Conservation (phyloP, 148 eudicot species). For the Nepenthes gracilis region DNA sequence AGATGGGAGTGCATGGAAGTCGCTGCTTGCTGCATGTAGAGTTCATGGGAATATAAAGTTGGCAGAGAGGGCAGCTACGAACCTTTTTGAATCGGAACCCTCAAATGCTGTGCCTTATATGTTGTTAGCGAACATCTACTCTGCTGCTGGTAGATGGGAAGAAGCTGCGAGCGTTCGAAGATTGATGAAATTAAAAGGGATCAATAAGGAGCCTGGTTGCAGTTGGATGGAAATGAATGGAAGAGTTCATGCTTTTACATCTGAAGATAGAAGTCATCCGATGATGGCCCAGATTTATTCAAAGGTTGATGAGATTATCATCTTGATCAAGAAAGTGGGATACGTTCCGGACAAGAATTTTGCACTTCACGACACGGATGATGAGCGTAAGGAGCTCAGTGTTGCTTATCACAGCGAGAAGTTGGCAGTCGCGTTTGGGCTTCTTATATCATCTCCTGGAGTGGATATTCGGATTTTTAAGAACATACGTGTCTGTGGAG, state of each 20-base stretch:
- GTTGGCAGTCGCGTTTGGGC: slow-evolving; percentile 73
- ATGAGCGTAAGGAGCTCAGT: slow-evolving; percentile 45
- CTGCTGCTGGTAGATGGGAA: slow-evolving; percentile 49
- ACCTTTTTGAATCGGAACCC: slow-evolving; percentile 58
- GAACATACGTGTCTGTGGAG: slow-evolving; percentile 71
- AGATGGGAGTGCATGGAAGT: slow-evolving; percentile 60
- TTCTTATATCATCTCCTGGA: slow-evolving; percentile 39
- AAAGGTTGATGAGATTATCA: slow-evolving; percentile 48
- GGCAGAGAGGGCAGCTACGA: slow-evolving; percentile 47
- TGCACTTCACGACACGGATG: slow-evolving; percentile 60
- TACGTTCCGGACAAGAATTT: slow-evolving; percentile 50
- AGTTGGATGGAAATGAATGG: slow-evolving; percentile 66
- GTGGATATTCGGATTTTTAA: slow-evolving; percentile 53
- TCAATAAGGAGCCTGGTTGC: slow-evolving; percentile 49
- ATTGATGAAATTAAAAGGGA: slow-evolving; percentile 47
- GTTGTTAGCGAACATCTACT: slow-evolving; percentile 49
- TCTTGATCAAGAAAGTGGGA: slow-evolving; percentile 41
- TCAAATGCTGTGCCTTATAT: slow-evolving; percentile 48
- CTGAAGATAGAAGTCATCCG: slow-evolving; percentile 47
- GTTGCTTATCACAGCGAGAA: slow-evolving; percentile 80
- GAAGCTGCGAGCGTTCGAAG: slow-evolving; percentile 42
- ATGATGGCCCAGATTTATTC: slow-evolving; percentile 25
- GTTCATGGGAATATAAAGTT: slow-evolving; percentile 40
- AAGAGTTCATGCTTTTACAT: slow-evolving; percentile 48
- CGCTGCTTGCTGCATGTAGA: slow-evolving; percentile 54